Evolutionary conservation across 192 early-diverging fungal species (phyloP).

Genomic region (Rhizophagus sp.): DNA sequence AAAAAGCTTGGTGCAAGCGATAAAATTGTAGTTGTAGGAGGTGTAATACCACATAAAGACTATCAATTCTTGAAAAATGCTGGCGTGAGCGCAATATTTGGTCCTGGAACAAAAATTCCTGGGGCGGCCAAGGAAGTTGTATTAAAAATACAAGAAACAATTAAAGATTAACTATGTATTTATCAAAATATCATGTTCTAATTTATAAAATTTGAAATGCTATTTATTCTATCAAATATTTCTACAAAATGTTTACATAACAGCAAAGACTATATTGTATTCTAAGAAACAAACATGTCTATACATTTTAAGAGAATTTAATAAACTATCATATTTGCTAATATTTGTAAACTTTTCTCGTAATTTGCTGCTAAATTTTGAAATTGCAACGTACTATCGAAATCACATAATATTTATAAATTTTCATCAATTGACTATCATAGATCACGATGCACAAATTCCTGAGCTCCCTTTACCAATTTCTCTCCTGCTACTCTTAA

Average conservation of each 20-base stretch:
- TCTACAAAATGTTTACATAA: no score
- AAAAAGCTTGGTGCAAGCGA: constrained; percentile 72
- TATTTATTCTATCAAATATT: no score
- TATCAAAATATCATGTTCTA: no score
- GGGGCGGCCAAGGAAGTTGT: constrained; percentile 81
- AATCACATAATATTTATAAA: background rate
- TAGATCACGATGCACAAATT: background rate
- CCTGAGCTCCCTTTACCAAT: constrained; percentile 5
- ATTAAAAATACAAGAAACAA: constrained; percentile 61
- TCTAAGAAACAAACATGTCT: no score
- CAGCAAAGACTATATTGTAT: no score
- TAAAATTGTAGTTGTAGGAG: constrained; percentile 78
- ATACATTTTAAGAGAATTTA: no score
- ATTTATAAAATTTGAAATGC: no score
- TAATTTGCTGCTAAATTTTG: background rate
- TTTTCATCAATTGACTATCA: background rate
- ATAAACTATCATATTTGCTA: background rate
- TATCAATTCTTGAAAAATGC: constrained; percentile 80
- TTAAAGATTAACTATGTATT: background rate
- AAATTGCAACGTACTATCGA: background rate
- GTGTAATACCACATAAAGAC: constrained; percentile 88
- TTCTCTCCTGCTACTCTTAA: constrained; percentile 10
- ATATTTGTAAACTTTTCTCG: background rate
- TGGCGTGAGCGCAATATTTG: constrained; percentile 82
- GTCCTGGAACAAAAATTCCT: constrained; percentile 87